Evolutionary conservation across 768 basidiomycete genomes (phyloP), one percentile per base, ranked within the genome.

Genomic region (Tylopilus subfusipes): DNA sequence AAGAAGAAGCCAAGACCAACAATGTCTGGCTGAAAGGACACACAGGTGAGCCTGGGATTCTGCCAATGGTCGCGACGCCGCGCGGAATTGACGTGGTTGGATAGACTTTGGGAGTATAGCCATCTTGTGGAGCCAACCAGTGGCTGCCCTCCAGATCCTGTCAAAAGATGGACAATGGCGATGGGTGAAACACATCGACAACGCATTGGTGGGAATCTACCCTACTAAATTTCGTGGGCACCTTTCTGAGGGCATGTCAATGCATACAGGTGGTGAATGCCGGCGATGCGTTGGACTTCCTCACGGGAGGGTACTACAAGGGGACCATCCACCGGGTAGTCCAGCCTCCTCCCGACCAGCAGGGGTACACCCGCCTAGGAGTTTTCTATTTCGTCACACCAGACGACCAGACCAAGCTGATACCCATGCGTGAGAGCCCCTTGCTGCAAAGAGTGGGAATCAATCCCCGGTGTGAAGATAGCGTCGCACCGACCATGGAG

Each of bases 211-310:
- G 54, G 42, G 72, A 44, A 0, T 27, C 8, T 34, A 21, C 5
- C 21, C 19, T 22, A 12, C 25, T 5, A 13, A 8, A n/a, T 45
- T 16, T 5, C 33, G 10, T 25, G 34, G 39, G 12, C 13, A 21
- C 10, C 25, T 19, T 25, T 24, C 19, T 21, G 12, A 52, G 19
- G 11, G 5, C 24, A 30, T n/a, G 11, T 36, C 47, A n/a, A n/a
- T n/a, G n/a, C n/a, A n/a, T n/a, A n/a, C n/a, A 84, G 84, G 76
- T 83, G 10, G 74, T 86, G 45, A 85, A 85, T 48, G 75, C 79
- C 0, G 84, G 83, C 6, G 84, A 85, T 54, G 76, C 77, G 0
- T 63, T 86, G 57, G 78, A 84, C 48, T 82, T 84, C 60, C 72
- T 85, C 21, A 82, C 81, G 2, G 82, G 84, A 1, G 82, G 82